A percentile compares a stretch with the other conserved stretches of the same genome.
phyloP scores from a whole-genome alignment of 345 rosid genomes.

The Iberis pinnata region DNA sequence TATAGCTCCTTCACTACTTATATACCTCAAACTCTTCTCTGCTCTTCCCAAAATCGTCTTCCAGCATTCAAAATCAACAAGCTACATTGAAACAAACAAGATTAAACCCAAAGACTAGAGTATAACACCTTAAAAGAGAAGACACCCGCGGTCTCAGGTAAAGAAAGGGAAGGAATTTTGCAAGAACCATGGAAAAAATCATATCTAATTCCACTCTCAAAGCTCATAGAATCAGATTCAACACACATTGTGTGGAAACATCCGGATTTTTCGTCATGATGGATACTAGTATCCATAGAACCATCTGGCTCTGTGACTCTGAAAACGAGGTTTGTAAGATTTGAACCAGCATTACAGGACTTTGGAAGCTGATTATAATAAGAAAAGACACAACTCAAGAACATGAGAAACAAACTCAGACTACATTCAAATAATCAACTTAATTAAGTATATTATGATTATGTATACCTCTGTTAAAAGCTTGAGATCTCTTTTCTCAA shows the following conservation, averaged over 20 bases:
- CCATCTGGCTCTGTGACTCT: constrained; percentile 42
- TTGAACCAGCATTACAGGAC: constrained; percentile 38
- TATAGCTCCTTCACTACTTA: constrained; percentile 61
- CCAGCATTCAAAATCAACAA: constrained; percentile 96
- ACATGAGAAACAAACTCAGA: too few relatives aligned
- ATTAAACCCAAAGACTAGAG: neutral
- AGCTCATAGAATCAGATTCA: constrained; percentile 23
- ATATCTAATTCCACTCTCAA: constrained; percentile 28
- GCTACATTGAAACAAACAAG: constrained; percentile 35
- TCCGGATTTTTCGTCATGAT: constrained; percentile 38
- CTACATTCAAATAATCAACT: too few relatives aligned
- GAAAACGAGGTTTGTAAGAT: constrained; percentile 38
- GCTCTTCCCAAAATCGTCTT: constrained; percentile 71
- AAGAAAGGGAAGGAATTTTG: constrained; percentile 35
- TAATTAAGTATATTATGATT: too few relatives aligned
- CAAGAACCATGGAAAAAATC: constrained; percentile 44
- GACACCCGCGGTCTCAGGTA: constrained; percentile 43
- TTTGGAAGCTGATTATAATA: constrained; percentile 44
- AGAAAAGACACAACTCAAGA: too few relatives aligned
- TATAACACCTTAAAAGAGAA: constrained; percentile 35
- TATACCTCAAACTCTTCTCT: constrained; percentile 58
- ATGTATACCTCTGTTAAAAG: constrained; percentile 37
- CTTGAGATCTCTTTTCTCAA: constrained; percentile 42
- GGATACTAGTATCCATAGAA: constrained; percentile 35
- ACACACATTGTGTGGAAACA: constrained; percentile 39